phyloP scores from a whole-genome alignment of 2,329 filamentous ascomycete genomes.

The Exutisphaerella laricina region DNA sequence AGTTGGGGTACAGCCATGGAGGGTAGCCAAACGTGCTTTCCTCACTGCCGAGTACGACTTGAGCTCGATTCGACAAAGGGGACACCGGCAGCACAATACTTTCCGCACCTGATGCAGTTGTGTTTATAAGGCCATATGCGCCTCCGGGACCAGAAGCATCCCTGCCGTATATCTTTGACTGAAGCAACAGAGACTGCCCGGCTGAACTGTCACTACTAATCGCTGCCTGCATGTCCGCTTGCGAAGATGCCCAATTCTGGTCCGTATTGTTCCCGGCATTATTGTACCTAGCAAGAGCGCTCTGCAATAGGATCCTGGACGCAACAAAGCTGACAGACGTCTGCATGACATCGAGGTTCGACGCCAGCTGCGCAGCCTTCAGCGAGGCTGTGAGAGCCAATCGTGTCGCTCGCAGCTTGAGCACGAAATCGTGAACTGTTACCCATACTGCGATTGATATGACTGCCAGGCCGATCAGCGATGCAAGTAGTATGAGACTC shows the following conservation, averaged over 20 bases:
- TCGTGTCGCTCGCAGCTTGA: slow-evolving; percentile 49
- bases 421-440: slow-evolving; percentile 58
- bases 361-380: slow-evolving; percentile 75
- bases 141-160: slow-evolving; percentile 54
- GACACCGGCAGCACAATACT: slow-evolving; percentile 58
- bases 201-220: slow-evolving; percentile 49
- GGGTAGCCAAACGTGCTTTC: slow-evolving; percentile 58
- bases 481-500: slow-evolving; percentile 68
- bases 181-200: slow-evolving; percentile 54
- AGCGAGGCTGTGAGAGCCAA: slow-evolving; percentile 76
- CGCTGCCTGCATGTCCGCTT: slow-evolving; percentile 64
- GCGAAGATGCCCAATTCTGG: slow-evolving; percentile 57
- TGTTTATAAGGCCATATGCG: slow-evolving; percentile 55
- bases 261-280: slow-evolving; percentile 50
- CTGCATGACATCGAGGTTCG: slow-evolving; percentile 73
- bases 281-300: slow-evolving; percentile 48
- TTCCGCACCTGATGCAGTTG: slow-evolving; percentile 50
- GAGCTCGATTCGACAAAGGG: slow-evolving; percentile 50
- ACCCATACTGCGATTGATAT: slow-evolving; percentile 69
- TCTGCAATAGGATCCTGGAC: slow-evolving; percentile 54
- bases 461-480: slow-evolving; percentile 68
- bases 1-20: slow-evolving; percentile 67
- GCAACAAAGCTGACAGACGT: slow-evolving; percentile 67
- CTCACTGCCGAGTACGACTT: slow-evolving; percentile 51
- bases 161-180: slow-evolving; percentile 67